Evolutionary conservation across 345 rosid genomes (phyloP).

Genomic region (Combretum micranthum): DNA sequence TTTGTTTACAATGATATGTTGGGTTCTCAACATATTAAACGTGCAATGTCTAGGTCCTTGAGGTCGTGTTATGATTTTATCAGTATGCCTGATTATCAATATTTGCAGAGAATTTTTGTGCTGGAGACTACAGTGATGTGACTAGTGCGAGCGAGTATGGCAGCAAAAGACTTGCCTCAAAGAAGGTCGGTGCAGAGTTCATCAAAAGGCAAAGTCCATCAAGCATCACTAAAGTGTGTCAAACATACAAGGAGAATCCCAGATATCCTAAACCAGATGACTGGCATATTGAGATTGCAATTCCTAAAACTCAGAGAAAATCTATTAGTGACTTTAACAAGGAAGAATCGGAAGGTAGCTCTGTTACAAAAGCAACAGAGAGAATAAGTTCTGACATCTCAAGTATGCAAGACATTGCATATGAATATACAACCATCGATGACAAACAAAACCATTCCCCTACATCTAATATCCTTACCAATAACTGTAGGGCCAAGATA

Average conservation of each 20-base stretch:
- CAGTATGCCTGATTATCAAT: background rate
- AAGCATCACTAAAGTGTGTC: constrained; percentile 40
- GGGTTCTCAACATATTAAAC: no score
- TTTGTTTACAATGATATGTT: no score
- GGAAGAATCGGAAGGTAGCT: constrained; percentile 85
- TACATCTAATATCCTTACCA: constrained; percentile 35
- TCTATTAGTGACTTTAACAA: constrained; percentile 36
- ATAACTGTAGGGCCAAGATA: constrained; percentile 44
- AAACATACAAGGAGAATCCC: constrained; percentile 26
- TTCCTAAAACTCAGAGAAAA: constrained; percentile 36
- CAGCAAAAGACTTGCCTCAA: constrained; percentile 33
- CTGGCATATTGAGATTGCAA: constrained; percentile 76
- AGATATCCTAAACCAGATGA: constrained; percentile 48
- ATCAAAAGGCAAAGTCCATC: constrained; percentile 48
- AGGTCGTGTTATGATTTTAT: no score
- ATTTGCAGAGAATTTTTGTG: constrained; percentile 53
- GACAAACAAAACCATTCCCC: constrained; percentile 60
- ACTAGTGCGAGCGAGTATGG: constrained; percentile 42
- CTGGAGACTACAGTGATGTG: constrained; percentile 48
- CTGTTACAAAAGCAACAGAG: constrained; percentile 51
- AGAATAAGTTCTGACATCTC: constrained; percentile 30
- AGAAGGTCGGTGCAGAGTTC: constrained; percentile 36
- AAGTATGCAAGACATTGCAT: constrained; percentile 34
- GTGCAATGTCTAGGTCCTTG: no score
- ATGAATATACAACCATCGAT: constrained; percentile 51